These are phyloP conservation scores for Mycena rebaudengoi DNA, from an alignment of 768 basidiomycete species.

Conservation along the genomic window DNA sequence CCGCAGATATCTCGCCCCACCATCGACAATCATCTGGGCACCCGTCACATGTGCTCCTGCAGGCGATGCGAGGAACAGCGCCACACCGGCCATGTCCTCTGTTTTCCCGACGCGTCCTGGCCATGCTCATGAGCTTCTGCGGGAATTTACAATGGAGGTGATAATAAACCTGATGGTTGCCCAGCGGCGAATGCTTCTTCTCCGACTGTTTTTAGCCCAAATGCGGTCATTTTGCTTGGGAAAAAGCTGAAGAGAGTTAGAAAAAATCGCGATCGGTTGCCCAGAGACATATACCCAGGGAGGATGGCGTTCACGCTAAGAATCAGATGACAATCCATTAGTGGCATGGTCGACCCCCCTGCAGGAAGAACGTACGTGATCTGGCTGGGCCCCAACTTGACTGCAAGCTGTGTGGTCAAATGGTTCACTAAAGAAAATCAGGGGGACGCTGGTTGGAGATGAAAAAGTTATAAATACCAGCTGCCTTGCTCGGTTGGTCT, in stretches of 20 bases:
- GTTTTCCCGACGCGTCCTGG: conserved; percentile 65
- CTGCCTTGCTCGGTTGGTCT: conserved; percentile 30
- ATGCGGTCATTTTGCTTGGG: conserved; percentile 48
- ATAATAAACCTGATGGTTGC: conserved; percentile 15
- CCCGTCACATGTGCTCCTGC: conserved; percentile 73
- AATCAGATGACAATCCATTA: neutral
- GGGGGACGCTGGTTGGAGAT: neutral
- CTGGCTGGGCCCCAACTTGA: conserved; percentile 26
- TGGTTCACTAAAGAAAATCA: conserved; percentile 17
- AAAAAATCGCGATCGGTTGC: neutral
- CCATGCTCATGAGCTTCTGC: conserved; percentile 54
- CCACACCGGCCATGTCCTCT: conserved; percentile 72
- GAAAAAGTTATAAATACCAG: neutral
- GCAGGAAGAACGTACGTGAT: conserved; percentile 17
- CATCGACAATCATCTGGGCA: conserved; percentile 69
- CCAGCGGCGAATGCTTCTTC: conserved; percentile 18
- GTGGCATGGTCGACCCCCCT: neutral
- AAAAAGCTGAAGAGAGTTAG: conserved; percentile 33
- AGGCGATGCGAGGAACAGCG: conserved; percentile 66
- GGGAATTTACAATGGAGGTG: neutral
- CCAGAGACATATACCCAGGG: conserved; percentile 11
- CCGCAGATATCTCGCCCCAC: conserved; percentile 45
- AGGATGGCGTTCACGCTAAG: conserved; percentile 27
- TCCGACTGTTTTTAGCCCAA: conserved; percentile 23
- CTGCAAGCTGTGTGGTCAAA: conserved; percentile 26